Evolutionary conservation across 768 basidiomycete genomes (phyloP), one percentile per base, ranked within the genome.

Genomic region (Rhizopogon salebrosus): DNA sequence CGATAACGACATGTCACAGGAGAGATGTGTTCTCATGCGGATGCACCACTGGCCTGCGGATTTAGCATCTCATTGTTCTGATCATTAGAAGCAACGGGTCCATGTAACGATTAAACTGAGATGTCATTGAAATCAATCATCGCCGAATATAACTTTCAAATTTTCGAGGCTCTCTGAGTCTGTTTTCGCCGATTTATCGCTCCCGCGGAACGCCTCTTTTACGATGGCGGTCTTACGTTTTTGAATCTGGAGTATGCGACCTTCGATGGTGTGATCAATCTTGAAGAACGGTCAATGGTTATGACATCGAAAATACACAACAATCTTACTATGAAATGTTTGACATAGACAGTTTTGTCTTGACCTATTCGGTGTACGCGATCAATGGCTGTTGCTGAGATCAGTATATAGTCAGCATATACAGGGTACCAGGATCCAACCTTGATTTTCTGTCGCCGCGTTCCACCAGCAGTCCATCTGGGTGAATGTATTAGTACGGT

Each of bases 401-500:
- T 66, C 49, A 64, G 39, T 14, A 5, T 11, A n/a, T 16, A 8
- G 18, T 37, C 11, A 18, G 36, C 20, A 48, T 10, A 27, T 6
- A 39, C 14, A 5, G 11, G 48, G 40, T 22, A 39, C n/a, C 13
- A 6, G 0, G 24, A 8, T n/a, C 51, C 1, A 58, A 82, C 86
- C 87, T 79, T 92, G 90, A 48, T 83, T 83, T 64, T 92, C 91
- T 4, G 78, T 83, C 0, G 89, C 89, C 4, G 87, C 80, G 64
- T 92, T 92, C 90, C 90, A 92, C 90, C 90, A 92, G 59, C 89
- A 92, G 61, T 92, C 90, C 89, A 92, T 92, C 89, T 92, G 52
- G 9, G 39, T 41, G 37, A 31, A 52, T 1, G 37, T 43, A 48
- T 60, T 40, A 56, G 52, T 54, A 48, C 8, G 42, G 2, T 53